These are phyloP conservation scores for Fusarium pilosicola DNA, from an alignment of 2,329 filamentous ascomycete species.

Conservation along the genomic window DNA sequence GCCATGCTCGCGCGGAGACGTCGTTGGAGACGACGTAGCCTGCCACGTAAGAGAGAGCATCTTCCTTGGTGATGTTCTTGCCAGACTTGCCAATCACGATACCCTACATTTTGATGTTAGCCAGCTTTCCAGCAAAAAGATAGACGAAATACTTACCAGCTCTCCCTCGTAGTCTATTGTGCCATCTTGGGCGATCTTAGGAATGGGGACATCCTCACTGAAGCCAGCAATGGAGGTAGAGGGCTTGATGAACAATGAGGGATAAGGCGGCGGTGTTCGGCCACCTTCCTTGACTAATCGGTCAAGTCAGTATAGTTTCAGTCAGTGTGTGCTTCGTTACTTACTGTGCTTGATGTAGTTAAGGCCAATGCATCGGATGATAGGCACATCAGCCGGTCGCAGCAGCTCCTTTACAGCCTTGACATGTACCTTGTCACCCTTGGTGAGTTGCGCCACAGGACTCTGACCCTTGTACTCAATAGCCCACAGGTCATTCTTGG, in stretches of 20 bases:
- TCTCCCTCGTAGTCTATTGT: conserved; percentile 63
- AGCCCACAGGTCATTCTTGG: conserved; percentile 44
- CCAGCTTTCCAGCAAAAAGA: fast-evolving
- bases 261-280: conserved; percentile 60
- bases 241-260: conserved; percentile 63
- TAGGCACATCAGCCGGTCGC: conserved; percentile 47
- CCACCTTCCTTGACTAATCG: conserved; percentile 62
- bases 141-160: conserved; percentile 43
- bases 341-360: conserved; percentile 52
- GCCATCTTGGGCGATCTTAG: conserved; percentile 57
- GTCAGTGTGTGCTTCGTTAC: neutral
- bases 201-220: conserved; percentile 54
- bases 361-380: conserved; percentile 50
- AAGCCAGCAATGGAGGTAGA: conserved; percentile 51
- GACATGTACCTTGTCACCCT: conserved; percentile 46
- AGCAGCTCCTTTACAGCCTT: conserved; percentile 47
- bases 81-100: conserved; percentile 65
- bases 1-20: conserved; percentile 63
- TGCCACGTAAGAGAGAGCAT: conserved; percentile 59
- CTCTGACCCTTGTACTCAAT: conserved; percentile 45
- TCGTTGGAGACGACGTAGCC: conserved; percentile 61
- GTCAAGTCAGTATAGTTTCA: neutral
- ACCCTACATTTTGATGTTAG: conserved; percentile 33
- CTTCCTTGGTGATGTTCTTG: conserved; percentile 58
- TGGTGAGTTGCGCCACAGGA: conserved; percentile 37